Evolutionary conservation across 2,329 filamentous ascomycete species (phyloP), one percentile per base, ranked within the genome.

Genomic region (Apiospora sp.): DNA sequence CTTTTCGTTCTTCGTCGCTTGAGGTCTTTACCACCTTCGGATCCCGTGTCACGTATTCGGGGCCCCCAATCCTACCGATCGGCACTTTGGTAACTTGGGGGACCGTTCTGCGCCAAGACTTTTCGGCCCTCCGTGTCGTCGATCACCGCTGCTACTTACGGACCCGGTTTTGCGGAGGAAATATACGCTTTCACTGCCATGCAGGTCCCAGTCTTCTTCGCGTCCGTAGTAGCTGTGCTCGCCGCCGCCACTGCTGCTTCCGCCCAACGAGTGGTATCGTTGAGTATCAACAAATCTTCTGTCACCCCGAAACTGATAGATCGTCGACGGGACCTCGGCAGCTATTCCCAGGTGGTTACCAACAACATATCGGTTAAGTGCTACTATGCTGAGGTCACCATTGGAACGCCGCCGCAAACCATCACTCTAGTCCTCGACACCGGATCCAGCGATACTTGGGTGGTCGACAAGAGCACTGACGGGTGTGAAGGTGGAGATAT

Each of bases 391-490:
- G 84, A 89, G 69, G 85, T 92, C 58, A 81, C 82, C n/a, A 80
- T 92, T 58, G 90, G 90, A 69, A 90, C 89, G 0, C 90, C 90
- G 0, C 82, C 84, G 0, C 90, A 92, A 80, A 79, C 81, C 3
- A 79, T 91, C 69, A 84, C 81, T 71, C 83, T 92, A 76, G 83
- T 89, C 71, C 84, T 92, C 74, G 90, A 92, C 80, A 92, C 90
- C 2, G 90, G 90, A 41, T 91, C 88, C 79, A 90, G 87, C 75
- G 90, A 92, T 78, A 86, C 89, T 4, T 92, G 90, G 89, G 58
- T 64, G 22, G 34, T 41, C 30, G 58, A 64, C 34, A 37, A 64
- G 19, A 22, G 30, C 19, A 14, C 30, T 3, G 30, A 34, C 7
- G 58, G 19, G 10, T 64, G 58, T 41, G 19, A n/a, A n/a, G 34